These are phyloP conservation scores for Coffea eugenioides DNA, from an alignment of 257 asterid species.

Conservation along the genomic window DNA sequence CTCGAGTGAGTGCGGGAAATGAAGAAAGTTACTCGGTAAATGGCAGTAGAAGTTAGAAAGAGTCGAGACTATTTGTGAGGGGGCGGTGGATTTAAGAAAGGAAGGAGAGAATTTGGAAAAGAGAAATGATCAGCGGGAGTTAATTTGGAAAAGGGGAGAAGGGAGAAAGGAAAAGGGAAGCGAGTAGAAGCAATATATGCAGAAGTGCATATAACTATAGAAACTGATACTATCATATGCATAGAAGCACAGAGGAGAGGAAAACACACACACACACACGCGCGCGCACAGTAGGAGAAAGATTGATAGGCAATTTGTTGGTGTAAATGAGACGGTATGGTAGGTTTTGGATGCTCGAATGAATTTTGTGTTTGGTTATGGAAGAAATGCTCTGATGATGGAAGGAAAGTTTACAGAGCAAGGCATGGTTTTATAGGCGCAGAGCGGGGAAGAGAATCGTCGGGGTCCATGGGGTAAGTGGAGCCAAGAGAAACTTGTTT, in stretches of 20 bases:
- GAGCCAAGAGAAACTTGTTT: neutral
- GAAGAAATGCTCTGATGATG: neutral
- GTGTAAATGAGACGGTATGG: neutral
- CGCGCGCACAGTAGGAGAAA: constrained; percentile 5
- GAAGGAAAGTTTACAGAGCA: constrained; percentile 26
- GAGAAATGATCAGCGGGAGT: neutral
- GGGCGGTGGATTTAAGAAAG: constrained; percentile 22
- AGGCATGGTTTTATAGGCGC: constrained; percentile 24
- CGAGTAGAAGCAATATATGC: constrained; percentile 23
- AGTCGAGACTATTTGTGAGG: constrained; percentile 13
- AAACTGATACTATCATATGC: constrained; percentile 29
- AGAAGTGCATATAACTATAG: constrained; percentile 28
- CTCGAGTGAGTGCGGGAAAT: neutral
- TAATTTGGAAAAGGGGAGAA: neutral
- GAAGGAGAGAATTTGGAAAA: neutral
- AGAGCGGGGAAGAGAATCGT: neutral
- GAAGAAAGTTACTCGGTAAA: neutral
- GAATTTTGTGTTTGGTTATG: neutral
- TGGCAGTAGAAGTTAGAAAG: too few relatives aligned
- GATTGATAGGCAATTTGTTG: constrained; percentile 11
- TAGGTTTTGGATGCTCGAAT: neutral
- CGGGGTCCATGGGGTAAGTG: neutral
- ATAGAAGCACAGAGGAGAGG: constrained; percentile 20
- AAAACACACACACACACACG: constrained; percentile 13
- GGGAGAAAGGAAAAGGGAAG: constrained; percentile 15